Percentiles rank a stretch among this genome's conserved stretches.
Evolutionary conservation across 176 grass and related monocot genomes (phyloP).

Genomic region (Triticum urartu): DNA sequence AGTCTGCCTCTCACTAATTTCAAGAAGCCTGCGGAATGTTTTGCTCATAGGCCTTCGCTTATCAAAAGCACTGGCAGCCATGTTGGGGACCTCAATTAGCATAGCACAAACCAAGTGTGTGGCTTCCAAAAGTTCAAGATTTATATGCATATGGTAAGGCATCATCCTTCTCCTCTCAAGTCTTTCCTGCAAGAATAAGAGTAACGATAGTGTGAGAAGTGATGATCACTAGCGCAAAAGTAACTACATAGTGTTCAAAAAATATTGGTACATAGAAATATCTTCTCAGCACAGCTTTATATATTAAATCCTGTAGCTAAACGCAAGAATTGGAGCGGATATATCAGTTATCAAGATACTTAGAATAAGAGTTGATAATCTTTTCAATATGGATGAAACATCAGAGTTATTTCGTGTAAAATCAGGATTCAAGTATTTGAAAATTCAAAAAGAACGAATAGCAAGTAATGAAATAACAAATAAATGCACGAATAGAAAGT

Average conservation of each 20-base stretch:
- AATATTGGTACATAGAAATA: not conserved
- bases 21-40: conserved; percentile 90
- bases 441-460: no score
- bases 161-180: conserved; percentile 87
- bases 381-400: not conserved
- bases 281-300: not conserved
- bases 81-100: conserved; percentile 92
- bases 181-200: conserved; percentile 62
- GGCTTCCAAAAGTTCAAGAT: conserved; percentile 89
- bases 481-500: not conserved
- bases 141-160: conserved; percentile 99
- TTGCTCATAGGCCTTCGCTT: conserved; percentile 70
- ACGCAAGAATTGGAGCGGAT: not conserved
- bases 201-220: conserved; percentile 9
- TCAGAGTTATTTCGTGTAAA: not conserved
- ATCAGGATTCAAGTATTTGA: not conserved
- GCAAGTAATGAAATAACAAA: not conserved
- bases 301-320: not conserved
- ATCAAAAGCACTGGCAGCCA: conserved; percentile 69
- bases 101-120: conserved; percentile 92
- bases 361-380: not conserved
- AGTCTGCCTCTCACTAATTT: conserved; percentile 83
- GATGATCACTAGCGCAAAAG: not conserved
- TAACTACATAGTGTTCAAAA: not conserved
- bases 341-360: not conserved